Percentiles rank a stretch among this genome's conserved stretches.
Conservation (phyloP, 2,329 filamentous ascomycete genomes). For the Colletotrichum sp. region DNA sequence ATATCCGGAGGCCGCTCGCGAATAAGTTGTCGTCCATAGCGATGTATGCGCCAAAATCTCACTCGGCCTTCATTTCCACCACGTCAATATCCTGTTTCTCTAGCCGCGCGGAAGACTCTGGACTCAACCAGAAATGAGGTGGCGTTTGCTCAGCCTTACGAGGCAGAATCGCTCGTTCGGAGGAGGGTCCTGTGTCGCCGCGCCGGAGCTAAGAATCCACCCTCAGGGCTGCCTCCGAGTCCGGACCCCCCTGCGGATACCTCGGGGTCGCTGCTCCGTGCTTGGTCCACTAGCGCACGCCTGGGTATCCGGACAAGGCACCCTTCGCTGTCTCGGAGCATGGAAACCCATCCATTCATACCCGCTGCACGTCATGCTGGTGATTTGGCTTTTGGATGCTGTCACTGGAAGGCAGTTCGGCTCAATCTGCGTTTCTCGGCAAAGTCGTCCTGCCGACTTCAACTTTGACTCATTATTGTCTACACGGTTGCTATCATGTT, state of each 20-base stretch:
- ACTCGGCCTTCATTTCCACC: not conserved
- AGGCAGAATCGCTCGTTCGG: constrained; percentile 1
- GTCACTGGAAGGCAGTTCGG: not conserved
- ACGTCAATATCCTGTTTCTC: not conserved
- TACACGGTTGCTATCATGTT: not conserved
- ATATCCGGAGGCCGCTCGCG: constrained; percentile 2
- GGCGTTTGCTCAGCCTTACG: not conserved
- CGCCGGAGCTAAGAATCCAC: not conserved
- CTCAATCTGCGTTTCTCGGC: not conserved
- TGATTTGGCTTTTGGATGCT: not conserved
- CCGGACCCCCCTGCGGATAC: not conserved
- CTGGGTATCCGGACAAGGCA: not conserved
- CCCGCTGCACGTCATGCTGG: not conserved
- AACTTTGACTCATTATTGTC: not conserved
- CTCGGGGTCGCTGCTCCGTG: not conserved
- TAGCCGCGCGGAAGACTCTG: not conserved
- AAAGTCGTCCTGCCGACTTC: not conserved
- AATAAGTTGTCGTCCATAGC: not conserved
- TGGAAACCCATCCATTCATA: not conserved
- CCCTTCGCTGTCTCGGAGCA: not conserved
- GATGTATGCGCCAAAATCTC: not conserved
- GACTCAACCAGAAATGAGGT: not conserved
- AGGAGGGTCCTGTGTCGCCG: not conserved
- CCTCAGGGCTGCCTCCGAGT: not conserved
- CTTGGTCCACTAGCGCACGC: not conserved